These are phyloP conservation scores for Dispira parvispora DNA, from an alignment of 192 early-diverging fungal genomes.

Conservation along the genomic window DNA sequence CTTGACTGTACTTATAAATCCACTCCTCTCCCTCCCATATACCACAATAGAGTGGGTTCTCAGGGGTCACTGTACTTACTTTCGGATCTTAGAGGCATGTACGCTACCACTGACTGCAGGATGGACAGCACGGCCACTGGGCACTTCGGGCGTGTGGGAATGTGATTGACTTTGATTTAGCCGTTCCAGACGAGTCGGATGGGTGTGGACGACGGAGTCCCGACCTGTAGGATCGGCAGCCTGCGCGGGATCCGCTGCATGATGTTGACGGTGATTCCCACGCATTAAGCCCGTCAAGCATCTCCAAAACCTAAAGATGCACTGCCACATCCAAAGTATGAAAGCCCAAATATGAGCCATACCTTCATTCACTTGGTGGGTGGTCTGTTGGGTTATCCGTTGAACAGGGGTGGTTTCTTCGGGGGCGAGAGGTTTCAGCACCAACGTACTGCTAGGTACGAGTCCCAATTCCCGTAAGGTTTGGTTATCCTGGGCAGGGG, in stretches of 20 bases:
- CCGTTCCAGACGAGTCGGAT: too few species aligned
- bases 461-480: not conserved
- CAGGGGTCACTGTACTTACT: too few species aligned
- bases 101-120: too few species aligned
- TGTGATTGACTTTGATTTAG: too few species aligned
- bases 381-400: not conserved
- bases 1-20: not conserved
- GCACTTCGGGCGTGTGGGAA: too few species aligned
- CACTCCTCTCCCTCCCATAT: too few species aligned
- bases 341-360: not conserved
- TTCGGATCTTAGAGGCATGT: too few species aligned
- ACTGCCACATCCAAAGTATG: not conserved
- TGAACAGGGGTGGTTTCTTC: not conserved
- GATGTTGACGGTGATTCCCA: not conserved
- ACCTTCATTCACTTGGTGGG: not conserved
- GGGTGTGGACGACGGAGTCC: too few species aligned
- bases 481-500: not conserved
- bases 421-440: not conserved
- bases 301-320: not conserved
- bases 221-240: too few species aligned
- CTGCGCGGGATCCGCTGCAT: not conserved
- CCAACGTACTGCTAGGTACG: conserved; percentile 4
- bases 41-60: too few species aligned
- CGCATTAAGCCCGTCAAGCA: not conserved
- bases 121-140: too few species aligned